phyloP scores from a whole-genome alignment of 2,329 filamentous ascomycete genomes.

The Annulohypoxylon truncatum region DNA sequence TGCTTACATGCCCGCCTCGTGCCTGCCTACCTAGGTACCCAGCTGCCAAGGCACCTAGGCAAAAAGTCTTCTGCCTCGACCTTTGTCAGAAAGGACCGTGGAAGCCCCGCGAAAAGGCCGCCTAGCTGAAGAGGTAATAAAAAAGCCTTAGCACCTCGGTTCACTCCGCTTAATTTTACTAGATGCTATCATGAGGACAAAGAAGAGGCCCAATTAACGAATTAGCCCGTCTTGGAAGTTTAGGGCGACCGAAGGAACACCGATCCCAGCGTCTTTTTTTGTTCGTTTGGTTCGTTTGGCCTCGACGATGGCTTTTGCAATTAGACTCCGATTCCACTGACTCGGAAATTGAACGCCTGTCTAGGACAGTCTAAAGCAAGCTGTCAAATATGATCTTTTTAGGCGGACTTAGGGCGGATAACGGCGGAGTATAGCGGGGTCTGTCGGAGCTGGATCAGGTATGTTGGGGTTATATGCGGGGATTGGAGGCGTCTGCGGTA shows the following conservation, averaged over 20 bases:
- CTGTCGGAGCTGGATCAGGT: background rate
- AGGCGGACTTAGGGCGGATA: conserved; percentile 23
- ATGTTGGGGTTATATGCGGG: conserved; percentile 33
- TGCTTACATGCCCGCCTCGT: background rate
- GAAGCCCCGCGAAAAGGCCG: conserved; percentile 40
- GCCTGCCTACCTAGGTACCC: background rate
- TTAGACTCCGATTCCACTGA: background rate
- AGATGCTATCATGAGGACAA: background rate
- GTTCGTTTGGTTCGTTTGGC: background rate
- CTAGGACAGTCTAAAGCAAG: background rate
- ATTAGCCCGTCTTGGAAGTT: conserved; percentile 16
- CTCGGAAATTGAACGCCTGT: background rate
- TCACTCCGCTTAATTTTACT: conserved; percentile 1
- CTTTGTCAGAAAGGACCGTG: conserved; percentile 26
- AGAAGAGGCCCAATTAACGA: background rate
- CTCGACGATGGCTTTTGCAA: conserved; percentile 5
- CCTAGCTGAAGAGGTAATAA: conserved; percentile 2
- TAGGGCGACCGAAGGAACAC: conserved; percentile 27
- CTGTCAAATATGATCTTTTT: conserved; percentile 1
- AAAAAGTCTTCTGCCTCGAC: background rate
- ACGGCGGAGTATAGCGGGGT: conserved; percentile 1
- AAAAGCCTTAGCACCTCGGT: background rate
- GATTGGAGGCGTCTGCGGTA: background rate
- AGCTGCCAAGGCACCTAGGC: background rate
- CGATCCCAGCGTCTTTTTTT: conserved; percentile 4